A percentile compares a stretch with the other conserved stretches of the same genome.
phyloP scores from a whole-genome alignment of 2,329 filamentous ascomycete species.

The Xylaria sp. region DNA sequence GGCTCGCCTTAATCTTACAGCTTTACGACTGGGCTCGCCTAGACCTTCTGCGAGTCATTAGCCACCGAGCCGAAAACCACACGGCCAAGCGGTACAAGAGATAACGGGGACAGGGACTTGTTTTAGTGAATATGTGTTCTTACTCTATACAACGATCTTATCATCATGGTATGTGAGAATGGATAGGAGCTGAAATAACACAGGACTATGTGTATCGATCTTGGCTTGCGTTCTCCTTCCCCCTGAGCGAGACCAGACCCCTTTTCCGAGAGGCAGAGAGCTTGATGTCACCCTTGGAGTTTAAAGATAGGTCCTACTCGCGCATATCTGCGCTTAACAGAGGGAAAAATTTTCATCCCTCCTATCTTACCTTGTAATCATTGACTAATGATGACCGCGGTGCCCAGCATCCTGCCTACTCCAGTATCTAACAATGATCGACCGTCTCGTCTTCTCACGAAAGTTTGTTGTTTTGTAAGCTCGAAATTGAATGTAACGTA shows the following conservation, averaged over 20 bases:
- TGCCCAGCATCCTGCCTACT: conserved; percentile 6
- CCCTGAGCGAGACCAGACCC: conserved; percentile 25
- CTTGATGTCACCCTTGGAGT: conserved; percentile 9
- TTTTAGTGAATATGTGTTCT: conserved; percentile 2
- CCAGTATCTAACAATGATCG: conserved; percentile 18
- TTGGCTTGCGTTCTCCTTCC: conserved; percentile 23
- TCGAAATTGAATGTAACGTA: conserved; percentile 31
- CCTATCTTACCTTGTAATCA: conserved; percentile 24
- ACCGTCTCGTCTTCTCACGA: conserved; percentile 6
- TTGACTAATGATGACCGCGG: conserved; percentile 20
- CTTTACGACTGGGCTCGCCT: conserved; percentile 10
- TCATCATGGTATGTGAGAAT: conserved; percentile 12
- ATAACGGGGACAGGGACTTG: background rate
- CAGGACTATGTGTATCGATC: conserved; percentile 25
- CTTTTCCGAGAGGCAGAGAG: conserved; percentile 12
- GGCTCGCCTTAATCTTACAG: conserved; percentile 3
- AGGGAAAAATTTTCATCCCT: conserved; percentile 13
- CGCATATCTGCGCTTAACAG: conserved; percentile 7
- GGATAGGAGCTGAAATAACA: conserved; percentile 22
- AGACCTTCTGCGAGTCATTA: conserved; percentile 8
- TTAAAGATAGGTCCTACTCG: conserved; percentile 9
- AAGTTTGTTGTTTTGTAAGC: background rate
- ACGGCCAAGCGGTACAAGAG: conserved; percentile 2
- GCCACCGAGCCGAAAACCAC: background rate
- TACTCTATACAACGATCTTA: background rate